A percentile compares a stretch with the other conserved stretches of the same genome.
These are phyloP conservation scores for Fusarium xylarioides DNA, from an alignment of 2,329 filamentous ascomycete species.

Conservation along the genomic window DNA sequence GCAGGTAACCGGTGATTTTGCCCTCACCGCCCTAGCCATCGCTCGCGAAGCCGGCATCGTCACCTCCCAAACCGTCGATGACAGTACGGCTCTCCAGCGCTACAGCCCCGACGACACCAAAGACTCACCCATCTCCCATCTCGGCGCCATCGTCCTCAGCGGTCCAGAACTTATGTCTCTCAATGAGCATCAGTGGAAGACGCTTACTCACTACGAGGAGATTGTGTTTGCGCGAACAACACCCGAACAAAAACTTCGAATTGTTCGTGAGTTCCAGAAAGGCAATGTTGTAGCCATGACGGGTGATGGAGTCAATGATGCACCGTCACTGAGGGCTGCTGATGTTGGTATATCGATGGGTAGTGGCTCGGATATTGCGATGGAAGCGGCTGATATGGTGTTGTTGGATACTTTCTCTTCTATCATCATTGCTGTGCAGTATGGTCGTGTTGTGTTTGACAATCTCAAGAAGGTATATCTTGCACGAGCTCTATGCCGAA, in stretches of 20 bases:
- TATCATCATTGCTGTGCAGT: slow-evolving; percentile 76
- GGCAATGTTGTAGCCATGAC: slow-evolving; percentile 81
- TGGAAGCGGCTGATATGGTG: slow-evolving; percentile 84
- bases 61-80: slow-evolving; percentile 63
- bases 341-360: slow-evolving; percentile 87
- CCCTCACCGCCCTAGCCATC: slow-evolving; percentile 77
- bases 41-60: slow-evolving; percentile 78
- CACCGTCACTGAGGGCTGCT: slow-evolving; percentile 79
- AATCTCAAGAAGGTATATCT: slow-evolving; percentile 73
- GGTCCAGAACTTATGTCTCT: slow-evolving; percentile 73
- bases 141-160: slow-evolving; percentile 67
- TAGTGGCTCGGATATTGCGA: slow-evolving; percentile 82
- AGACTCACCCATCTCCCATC: neutral
- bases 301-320: slow-evolving; percentile 88
- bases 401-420: slow-evolving; percentile 78
- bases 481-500: accelerated
- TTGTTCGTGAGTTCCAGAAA: slow-evolving; percentile 78
- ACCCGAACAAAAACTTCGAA: slow-evolving; percentile 81
- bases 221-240: slow-evolving; percentile 80
- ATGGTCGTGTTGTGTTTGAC: slow-evolving; percentile 80
- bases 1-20: slow-evolving; percentile 78
- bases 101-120: slow-evolving; percentile 7
- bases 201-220: slow-evolving; percentile 71
- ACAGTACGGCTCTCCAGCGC: slow-evolving; percentile 60
- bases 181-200: slow-evolving; percentile 74